Conservation (phyloP, 2,329 filamentous ascomycete genomes). For the Diaporthe sp. region DNA sequence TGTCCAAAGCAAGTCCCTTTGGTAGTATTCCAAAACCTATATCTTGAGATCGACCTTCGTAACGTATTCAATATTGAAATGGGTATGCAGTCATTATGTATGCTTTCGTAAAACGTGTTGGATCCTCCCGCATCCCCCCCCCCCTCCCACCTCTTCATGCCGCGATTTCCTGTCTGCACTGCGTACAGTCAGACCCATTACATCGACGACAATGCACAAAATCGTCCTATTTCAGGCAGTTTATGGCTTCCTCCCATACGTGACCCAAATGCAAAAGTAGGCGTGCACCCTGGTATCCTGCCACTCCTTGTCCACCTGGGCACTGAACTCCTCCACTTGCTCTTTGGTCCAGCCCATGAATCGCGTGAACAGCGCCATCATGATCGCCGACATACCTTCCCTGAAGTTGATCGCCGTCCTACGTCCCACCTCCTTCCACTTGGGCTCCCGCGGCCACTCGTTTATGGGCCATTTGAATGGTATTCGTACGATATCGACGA, state of each 20-base stretch:
- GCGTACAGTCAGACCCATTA: not conserved
- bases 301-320: conserved; percentile 45
- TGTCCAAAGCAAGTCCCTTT: not conserved
- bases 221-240: not conserved
- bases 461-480: conserved; percentile 42
- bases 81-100: conserved; percentile 18
- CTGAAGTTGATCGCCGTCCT: conserved; percentile 38
- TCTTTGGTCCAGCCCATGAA: conserved; percentile 42
- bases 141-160: not conserved
- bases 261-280: conserved; percentile 47
- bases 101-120: conserved; percentile 7
- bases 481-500: conserved; percentile 39
- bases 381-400: conserved; percentile 41
- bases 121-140: not conserved
- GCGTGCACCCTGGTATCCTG: conserved; percentile 45
- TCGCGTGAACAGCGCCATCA: conserved; percentile 43
- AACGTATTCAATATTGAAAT: not conserved
- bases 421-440: conserved; percentile 41
- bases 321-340: conserved; percentile 43
- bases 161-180: not conserved
- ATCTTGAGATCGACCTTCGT: not conserved
- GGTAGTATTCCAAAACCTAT: not conserved
- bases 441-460: conserved; percentile 42
- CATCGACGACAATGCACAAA: not conserved
- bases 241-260: conserved; percentile 46